These are phyloP conservation scores for Paralagenidium karlingii DNA, from an alignment of 352 stramenopile genomes.

Conservation along the genomic window DNA sequence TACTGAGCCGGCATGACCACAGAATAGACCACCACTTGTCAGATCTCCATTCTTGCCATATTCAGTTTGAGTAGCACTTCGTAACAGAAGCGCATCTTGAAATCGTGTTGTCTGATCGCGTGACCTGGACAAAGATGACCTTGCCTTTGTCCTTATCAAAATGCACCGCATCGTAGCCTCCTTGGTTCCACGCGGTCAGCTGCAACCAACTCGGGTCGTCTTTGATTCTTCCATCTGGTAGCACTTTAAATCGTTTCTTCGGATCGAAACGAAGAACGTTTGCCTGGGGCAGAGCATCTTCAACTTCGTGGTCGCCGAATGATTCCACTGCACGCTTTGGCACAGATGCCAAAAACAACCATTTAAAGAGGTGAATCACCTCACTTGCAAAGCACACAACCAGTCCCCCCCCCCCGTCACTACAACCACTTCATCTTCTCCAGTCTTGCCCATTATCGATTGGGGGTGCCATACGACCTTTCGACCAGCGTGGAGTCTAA, in stretches of 20 bases:
- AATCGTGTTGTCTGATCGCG: slow-evolving; percentile 11
- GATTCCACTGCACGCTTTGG: slow-evolving; percentile 5
- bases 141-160: slow-evolving; percentile 9
- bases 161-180: slow-evolving; percentile 14
- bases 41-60: slow-evolving; percentile 4
- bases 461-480: too few relatives aligned
- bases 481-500: too few relatives aligned
- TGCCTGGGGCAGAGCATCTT: slow-evolving; percentile 4
- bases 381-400: too few relatives aligned
- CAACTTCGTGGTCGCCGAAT: neutral
- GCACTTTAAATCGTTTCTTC: slow-evolving; percentile 6
- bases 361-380: slow-evolving; percentile 7
- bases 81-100: slow-evolving; percentile 11
- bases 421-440: too few relatives aligned
- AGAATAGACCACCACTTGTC: slow-evolving; percentile 4
- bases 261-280: slow-evolving; percentile 6
- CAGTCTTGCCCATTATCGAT: too few relatives aligned
- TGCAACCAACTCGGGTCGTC: slow-evolving; percentile 11
- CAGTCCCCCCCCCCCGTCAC: too few relatives aligned
- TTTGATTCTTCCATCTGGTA: slow-evolving; percentile 5
- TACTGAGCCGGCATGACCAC: slow-evolving; percentile 4
- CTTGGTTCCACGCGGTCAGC: slow-evolving; percentile 11
- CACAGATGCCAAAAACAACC: slow-evolving; percentile 7
- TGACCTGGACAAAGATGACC: slow-evolving; percentile 14
- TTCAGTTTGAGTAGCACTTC: slow-evolving; percentile 12